Evolutionary conservation across 2,329 filamentous ascomycete species (phyloP).

Genomic region (Trichoderma sp.): DNA sequence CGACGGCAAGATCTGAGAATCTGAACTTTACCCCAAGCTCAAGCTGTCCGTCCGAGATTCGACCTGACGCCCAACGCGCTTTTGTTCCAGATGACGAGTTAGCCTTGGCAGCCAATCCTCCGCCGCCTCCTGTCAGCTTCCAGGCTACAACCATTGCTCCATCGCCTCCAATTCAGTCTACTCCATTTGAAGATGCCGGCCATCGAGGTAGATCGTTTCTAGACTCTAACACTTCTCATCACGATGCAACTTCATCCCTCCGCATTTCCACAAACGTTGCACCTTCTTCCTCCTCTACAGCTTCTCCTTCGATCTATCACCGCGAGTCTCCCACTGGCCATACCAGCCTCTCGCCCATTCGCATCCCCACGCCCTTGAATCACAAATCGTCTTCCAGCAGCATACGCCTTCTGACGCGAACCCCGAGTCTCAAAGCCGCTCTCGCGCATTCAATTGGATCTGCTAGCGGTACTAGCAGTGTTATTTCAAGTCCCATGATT

Average conservation of each 20-base stretch:
- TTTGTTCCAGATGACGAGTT: slow-evolving; percentile 14
- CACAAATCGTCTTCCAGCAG: slow-evolving; percentile 35
- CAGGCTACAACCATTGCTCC: slow-evolving; percentile 35
- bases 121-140: slow-evolving; percentile 25
- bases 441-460: slow-evolving; percentile 46
- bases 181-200: slow-evolving; percentile 4
- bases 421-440: slow-evolving; percentile 62
- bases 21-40: slow-evolving; percentile 5
- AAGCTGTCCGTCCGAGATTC: slow-evolving; percentile 10
- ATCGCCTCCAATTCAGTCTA: slow-evolving; percentile 35
- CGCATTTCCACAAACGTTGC: slow-evolving; percentile 43
- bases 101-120: neutral
- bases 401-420: slow-evolving; percentile 56
- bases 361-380: slow-evolving; percentile 31
- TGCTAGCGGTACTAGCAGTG: slow-evolving; percentile 62
- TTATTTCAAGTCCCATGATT: slow-evolving; percentile 71
- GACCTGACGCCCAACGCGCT: neutral
- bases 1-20: slow-evolving; percentile 17
- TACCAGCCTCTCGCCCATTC: slow-evolving; percentile 35
- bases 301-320: slow-evolving; percentile 29
- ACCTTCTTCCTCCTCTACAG: slow-evolving; percentile 18
- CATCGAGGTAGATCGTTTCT: neutral
- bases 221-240: neutral
- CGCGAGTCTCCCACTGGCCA: slow-evolving; percentile 42
- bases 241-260: slow-evolving; percentile 32